phyloP scores from a whole-genome alignment of 1,284 basidiomycete genomes.

The Ustilago bromivora region DNA sequence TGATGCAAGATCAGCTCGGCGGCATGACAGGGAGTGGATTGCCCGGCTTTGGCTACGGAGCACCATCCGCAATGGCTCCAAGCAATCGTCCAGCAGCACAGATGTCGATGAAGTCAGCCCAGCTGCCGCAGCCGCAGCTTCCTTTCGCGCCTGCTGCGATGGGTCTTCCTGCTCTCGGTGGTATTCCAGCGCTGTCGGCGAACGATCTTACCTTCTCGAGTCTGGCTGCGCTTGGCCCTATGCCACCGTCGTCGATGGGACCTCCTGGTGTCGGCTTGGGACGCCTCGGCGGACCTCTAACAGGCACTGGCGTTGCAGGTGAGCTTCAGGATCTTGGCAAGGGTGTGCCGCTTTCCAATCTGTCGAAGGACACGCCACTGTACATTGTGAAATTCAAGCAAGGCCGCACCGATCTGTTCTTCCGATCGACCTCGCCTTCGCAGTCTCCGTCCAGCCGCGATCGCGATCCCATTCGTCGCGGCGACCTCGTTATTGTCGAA shows the following conservation, averaged over 20 bases:
- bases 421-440: conserved; percentile 72
- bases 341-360: conserved; percentile 84
- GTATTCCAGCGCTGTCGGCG: conserved; percentile 6
- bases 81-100: conserved; percentile 16
- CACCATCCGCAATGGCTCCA: conserved; percentile 4
- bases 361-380: conserved; percentile 85
- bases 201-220: conserved; percentile 49
- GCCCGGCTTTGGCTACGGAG: conserved; percentile 11
- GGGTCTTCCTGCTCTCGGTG: conserved; percentile 9
- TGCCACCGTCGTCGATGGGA: conserved; percentile 48
- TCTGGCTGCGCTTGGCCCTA: conserved; percentile 52
- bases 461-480: conserved; percentile 74
- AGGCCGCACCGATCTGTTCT: conserved; percentile 91
- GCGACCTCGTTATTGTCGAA: conserved; percentile 95
- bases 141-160: conserved; percentile 2
- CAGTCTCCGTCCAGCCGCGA: conserved; percentile 25
- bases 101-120: conserved; percentile 8
- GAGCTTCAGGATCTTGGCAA: conserved; percentile 80
- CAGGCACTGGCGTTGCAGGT: conserved; percentile 19
- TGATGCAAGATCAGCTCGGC: conserved; percentile 16
- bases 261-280: conserved; percentile 20
- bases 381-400: conserved; percentile 99
- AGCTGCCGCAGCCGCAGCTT: conserved; percentile 19
- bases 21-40: background rate
- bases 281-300: conserved; percentile 11